Evolutionary conservation across 2,329 filamentous ascomycete species (phyloP).

Genomic region (Didymella segeticola): DNA sequence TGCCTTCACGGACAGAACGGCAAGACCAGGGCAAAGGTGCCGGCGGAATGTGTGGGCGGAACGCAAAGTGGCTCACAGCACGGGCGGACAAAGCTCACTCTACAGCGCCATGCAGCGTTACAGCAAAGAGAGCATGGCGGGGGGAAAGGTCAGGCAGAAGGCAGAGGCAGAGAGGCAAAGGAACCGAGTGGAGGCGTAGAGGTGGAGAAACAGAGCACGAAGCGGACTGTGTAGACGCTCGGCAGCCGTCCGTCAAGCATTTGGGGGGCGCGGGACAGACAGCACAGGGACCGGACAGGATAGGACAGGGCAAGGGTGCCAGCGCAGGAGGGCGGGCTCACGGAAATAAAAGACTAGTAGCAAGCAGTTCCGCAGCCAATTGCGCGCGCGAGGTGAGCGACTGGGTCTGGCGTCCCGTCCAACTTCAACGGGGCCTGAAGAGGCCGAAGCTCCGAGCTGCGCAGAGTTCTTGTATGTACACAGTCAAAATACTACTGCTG

Average conservation of each 20-base stretch:
- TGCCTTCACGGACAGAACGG: slow-evolving; percentile 13
- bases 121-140: slow-evolving; percentile 16
- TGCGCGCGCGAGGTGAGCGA: background rate
- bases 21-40: no score
- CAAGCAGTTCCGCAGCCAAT: slow-evolving; percentile 32
- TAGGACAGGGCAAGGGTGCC: background rate
- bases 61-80: slow-evolving; percentile 19
- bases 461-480: background rate
- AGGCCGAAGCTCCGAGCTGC: slow-evolving; percentile 13
- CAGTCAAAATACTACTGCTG: no score
- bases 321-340: slow-evolving; percentile 8
- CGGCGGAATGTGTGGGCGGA: slow-evolving; percentile 25
- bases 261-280: slow-evolving; percentile 7
- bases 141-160: slow-evolving; percentile 15
- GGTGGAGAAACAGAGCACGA: slow-evolving; percentile 5
- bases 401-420: slow-evolving; percentile 19
- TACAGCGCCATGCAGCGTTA: slow-evolving; percentile 12
- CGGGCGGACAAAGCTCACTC: slow-evolving; percentile 13
- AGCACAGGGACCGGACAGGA: no score
- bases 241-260: slow-evolving; percentile 14
- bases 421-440: background rate
- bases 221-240: slow-evolving; percentile 11
- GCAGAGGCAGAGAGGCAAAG: background rate
- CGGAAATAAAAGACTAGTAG: slow-evolving; percentile 23
- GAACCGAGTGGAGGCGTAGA: slow-evolving; percentile 2